A percentile compares a stretch with the other conserved stretches of the same genome.
These are phyloP conservation scores for Trichoderma sp. DNA, from an alignment of 2,329 filamentous ascomycete species.

Conservation along the genomic window DNA sequence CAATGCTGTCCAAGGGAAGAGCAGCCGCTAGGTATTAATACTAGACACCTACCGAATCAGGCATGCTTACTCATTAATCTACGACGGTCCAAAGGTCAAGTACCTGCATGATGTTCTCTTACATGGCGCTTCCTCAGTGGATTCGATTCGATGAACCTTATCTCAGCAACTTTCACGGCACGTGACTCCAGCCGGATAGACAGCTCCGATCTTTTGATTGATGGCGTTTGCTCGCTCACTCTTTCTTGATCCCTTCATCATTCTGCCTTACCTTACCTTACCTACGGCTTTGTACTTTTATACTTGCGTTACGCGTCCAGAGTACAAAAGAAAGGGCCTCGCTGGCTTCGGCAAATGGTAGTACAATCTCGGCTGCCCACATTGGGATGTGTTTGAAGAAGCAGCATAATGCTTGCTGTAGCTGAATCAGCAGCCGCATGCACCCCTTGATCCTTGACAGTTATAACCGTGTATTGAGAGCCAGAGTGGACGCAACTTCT, in stretches of 20 bases:
- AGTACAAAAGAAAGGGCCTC: background rate
- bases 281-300: background rate
- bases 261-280: no score
- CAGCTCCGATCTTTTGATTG: background rate
- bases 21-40: background rate
- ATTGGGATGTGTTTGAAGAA: background rate
- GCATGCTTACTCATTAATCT: background rate
- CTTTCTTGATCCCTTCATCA: background rate
- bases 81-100: background rate
- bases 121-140: background rate
- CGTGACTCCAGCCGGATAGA: background rate
- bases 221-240: background rate
- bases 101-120: background rate
- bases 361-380: background rate
- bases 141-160: background rate
- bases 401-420: background rate
- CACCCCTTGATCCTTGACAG: background rate
- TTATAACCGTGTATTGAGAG: background rate
- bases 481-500: background rate
- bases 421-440: background rate
- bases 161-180: background rate
- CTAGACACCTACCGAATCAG: no score
- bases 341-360: background rate
- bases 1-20: no score
- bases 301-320: background rate